Evolutionary conservation across 2,329 filamentous ascomycete genomes (phyloP), one percentile per base, ranked within the genome.

Genomic region (Pseudogymnoascus sp.): DNA sequence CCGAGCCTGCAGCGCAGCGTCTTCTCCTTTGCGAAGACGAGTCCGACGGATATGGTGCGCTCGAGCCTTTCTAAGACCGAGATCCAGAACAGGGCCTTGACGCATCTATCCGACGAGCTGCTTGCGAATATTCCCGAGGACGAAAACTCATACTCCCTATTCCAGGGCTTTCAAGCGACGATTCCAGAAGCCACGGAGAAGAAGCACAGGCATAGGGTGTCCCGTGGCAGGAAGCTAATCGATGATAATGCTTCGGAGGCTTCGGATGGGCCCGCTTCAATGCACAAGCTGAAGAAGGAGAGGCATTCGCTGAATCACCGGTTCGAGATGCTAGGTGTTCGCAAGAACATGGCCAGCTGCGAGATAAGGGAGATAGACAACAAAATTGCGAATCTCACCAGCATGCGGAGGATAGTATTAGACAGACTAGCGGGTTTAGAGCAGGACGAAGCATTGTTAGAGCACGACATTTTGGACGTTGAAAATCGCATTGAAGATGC

Each of bases 351-450:
- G 93, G 93, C 92, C 69, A 94, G 91, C 71, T 90, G 91, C 66
- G 94, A 99, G 75, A 97, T 99, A 64, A 86, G 87, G 65, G 94
- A 99, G 72, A 96, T 99, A 65, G 94, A 99, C 77, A 92, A 89
- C 77, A 99, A 97, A 76, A 93, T 99, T 67, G 85, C 91, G 65
- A 97, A 97, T 74, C 79, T 99, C 62, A 88, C 91, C 69, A 91
- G 86, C 66, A 97, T 97, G 91, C 88, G 94, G 68, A 89, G 88
- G 72, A 95, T 97, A 65, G 89, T 97, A 53, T 76, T 99, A 63
- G 92, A 97, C 63, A 84, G 94, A 66, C 76, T 99, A 68, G 92
- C 92, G 1, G 85, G 83, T 1, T 78, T 97, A 65, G 94, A 99
- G 76, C 88, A 93, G 74, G 93, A 97, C 70, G 94, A 99, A 76